Conservation (phyloP, 1,139 yeast genomes). For the Zygoascus meyerae region DNA sequence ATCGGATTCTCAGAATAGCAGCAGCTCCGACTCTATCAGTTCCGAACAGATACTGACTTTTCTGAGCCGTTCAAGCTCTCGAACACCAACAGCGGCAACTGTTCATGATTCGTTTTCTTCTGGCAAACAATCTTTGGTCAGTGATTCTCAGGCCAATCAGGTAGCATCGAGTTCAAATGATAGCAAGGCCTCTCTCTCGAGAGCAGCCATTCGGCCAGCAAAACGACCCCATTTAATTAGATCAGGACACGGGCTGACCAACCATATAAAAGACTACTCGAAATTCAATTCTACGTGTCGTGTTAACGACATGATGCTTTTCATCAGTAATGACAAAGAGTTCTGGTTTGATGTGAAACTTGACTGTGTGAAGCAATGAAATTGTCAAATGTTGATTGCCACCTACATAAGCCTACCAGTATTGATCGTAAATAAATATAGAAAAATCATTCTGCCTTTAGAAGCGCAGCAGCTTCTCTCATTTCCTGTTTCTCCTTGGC, state of each 20-base stretch:
- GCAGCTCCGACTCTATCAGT: background rate
- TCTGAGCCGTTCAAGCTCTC: background rate
- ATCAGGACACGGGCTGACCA: background rate
- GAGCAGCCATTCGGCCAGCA: background rate
- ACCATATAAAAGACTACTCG: background rate
- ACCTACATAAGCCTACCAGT: background rate
- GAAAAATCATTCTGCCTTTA: background rate
- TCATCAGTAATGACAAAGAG: background rate
- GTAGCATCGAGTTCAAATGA: background rate
- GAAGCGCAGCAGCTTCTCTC: background rate
- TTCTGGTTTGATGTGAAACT: constrained; percentile 6
- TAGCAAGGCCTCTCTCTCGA: background rate
- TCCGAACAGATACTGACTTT: background rate
- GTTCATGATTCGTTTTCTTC: background rate
- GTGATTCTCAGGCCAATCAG: background rate
- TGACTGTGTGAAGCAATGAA: background rate
- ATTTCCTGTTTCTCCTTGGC: background rate
- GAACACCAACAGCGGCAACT: background rate
- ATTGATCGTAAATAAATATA: background rate
- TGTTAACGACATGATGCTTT: constrained; percentile 2
- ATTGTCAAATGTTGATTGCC: background rate
- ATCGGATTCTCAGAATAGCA: background rate
- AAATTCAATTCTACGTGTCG: background rate
- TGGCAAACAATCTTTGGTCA: background rate
- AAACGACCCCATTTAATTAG: background rate